A percentile compares a stretch with the other conserved stretches of the same genome.
Evolutionary conservation across 352 stramenopile genomes (phyloP).

Genomic region (Blastocystis sp.): DNA sequence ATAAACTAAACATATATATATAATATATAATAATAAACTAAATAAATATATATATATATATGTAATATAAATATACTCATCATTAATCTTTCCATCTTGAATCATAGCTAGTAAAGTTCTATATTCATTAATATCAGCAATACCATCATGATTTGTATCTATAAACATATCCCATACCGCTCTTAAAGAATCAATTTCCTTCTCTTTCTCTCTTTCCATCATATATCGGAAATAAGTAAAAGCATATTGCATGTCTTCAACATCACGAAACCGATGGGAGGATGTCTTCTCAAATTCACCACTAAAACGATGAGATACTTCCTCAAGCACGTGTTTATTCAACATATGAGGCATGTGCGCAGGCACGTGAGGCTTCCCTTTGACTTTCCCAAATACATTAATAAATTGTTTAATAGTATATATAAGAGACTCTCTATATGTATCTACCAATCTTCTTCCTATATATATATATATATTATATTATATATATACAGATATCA

Average conservation of each 20-base stretch:
- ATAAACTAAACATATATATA: not conserved
- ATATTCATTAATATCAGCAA: slow-evolving; percentile 67
- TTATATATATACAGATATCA: no score
- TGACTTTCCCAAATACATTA: slow-evolving; percentile 56
- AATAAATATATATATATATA: slow-evolving; percentile 25
- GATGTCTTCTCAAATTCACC: slow-evolving; percentile 57
- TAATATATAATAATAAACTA: no score
- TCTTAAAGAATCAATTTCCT: slow-evolving; percentile 48
- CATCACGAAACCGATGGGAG: slow-evolving; percentile 63
- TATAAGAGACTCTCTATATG: slow-evolving; percentile 67
- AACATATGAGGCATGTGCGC: slow-evolving; percentile 81
- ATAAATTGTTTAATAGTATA: slow-evolving; percentile 73
- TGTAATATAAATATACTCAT: slow-evolving; percentile 46
- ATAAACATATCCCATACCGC: slow-evolving; percentile 64
- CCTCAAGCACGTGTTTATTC: slow-evolving; percentile 58
- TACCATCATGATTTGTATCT: slow-evolving; percentile 66
- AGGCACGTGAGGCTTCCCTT: slow-evolving; percentile 60
- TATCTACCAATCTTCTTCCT: slow-evolving; percentile 54
- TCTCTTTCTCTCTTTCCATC: slow-evolving; percentile 58
- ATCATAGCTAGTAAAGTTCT: slow-evolving; percentile 62
- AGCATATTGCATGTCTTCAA: slow-evolving; percentile 75
- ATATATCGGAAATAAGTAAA: slow-evolving; percentile 82
- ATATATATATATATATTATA: no score
- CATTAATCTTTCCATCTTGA: slow-evolving; percentile 43
- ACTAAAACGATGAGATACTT: slow-evolving; percentile 56